Evolutionary conservation across 2,329 filamentous ascomycete species (phyloP).

Genomic region (Microsporum canis): DNA sequence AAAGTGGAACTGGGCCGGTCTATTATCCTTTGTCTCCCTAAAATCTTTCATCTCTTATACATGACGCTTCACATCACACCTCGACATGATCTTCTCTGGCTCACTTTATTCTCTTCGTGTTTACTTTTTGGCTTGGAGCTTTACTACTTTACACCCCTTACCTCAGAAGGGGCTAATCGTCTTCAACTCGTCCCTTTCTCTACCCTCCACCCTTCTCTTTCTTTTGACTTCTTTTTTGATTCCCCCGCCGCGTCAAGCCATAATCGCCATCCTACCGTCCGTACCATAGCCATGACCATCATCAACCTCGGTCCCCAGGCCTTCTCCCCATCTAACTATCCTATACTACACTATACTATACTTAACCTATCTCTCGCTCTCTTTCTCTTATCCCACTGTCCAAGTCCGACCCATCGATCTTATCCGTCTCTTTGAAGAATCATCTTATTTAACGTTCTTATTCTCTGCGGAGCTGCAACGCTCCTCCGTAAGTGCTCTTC

Average conservation of each 20-base stretch:
- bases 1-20: constrained; percentile 1
- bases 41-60: constrained; percentile 3
- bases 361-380: not conserved
- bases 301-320: not conserved
- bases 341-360: constrained; percentile 1
- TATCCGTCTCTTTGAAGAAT: too few relatives aligned
- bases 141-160: not conserved
- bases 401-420: not conserved
- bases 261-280: not conserved
- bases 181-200: not conserved
- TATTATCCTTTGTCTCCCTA: constrained; percentile 4
- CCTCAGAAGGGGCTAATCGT: not conserved
- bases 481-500: too few relatives aligned
- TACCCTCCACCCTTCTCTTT: not conserved
- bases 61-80: constrained; percentile 15
- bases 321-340: not conserved
- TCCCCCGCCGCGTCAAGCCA: not conserved
- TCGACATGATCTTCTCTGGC: constrained; percentile 20
- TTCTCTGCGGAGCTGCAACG: too few relatives aligned
- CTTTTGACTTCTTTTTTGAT: not conserved
- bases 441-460: too few relatives aligned
- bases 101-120: constrained; percentile 16
- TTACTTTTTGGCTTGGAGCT: not conserved
- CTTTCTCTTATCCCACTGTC: constrained; percentile 4
- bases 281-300: not conserved